phyloP scores from a whole-genome alignment of 2,329 filamentous ascomycete genomes.

The Ilyonectria robusta region DNA sequence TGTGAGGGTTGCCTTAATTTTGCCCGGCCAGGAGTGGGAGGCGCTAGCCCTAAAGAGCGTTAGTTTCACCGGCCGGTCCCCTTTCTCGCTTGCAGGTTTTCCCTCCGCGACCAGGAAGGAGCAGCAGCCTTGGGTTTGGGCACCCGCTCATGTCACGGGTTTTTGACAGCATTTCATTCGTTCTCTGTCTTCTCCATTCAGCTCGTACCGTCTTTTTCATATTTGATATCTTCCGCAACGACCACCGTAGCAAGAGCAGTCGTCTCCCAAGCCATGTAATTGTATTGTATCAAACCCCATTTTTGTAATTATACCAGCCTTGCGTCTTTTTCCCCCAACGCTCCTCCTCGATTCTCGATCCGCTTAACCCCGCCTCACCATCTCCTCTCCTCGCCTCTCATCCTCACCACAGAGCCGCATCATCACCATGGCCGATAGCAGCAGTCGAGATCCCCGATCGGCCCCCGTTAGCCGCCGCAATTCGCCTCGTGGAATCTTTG shows the following conservation, averaged over 20 bases:
- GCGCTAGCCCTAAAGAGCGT: slow-evolving; percentile 52
- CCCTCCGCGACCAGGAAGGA: slow-evolving; percentile 18
- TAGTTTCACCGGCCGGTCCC: slow-evolving; percentile 37
- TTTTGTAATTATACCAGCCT: slow-evolving; percentile 38
- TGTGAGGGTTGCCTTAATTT: slow-evolving; percentile 62
- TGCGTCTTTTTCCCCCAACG: neutral
- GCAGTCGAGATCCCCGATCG: slow-evolving; percentile 38
- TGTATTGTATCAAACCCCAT: slow-evolving; percentile 11
- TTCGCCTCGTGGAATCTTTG: slow-evolving; percentile 54
- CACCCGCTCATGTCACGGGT: slow-evolving; percentile 20
- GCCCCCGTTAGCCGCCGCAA: slow-evolving; percentile 42
- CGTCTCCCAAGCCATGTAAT: slow-evolving; percentile 15
- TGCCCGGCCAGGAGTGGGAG: slow-evolving; percentile 59
- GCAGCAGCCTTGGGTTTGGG: slow-evolving; percentile 5
- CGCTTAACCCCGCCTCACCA: slow-evolving; percentile 5
- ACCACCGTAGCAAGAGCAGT: slow-evolving; percentile 3
- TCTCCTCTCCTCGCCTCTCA: neutral
- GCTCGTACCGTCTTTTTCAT: slow-evolving; percentile 13
- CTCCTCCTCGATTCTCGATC: neutral
- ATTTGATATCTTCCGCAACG: slow-evolving; percentile 18
- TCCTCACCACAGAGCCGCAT: slow-evolving; percentile 2
- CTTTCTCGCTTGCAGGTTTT: slow-evolving; percentile 43
- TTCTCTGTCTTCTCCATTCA: neutral
- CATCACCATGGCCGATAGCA: slow-evolving; percentile 37
- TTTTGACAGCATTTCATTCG: slow-evolving; percentile 30